Conservation (phyloP, 352 stramenopile genomes). For the Phytophthora sp. region DNA sequence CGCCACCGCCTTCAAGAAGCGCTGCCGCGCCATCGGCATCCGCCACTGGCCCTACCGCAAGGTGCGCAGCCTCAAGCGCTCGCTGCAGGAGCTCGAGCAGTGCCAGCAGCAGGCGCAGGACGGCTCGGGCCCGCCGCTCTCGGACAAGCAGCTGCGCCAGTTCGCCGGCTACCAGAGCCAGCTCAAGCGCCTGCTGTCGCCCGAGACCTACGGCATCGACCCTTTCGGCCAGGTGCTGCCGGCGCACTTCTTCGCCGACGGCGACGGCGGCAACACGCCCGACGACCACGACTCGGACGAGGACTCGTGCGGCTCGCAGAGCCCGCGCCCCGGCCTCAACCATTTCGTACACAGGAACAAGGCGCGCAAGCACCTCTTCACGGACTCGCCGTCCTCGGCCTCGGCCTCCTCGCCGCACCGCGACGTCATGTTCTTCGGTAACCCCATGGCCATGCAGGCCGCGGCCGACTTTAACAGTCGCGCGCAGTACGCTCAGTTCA, state of each 20-base stretch:
- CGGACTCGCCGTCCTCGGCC: constrained; percentile 49
- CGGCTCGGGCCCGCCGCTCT: constrained; percentile 50
- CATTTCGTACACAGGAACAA: constrained; percentile 41
- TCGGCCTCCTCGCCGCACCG: constrained; percentile 37
- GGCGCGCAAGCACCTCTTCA: constrained; percentile 50
- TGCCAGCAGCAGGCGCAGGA: constrained; percentile 65
- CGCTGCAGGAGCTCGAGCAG: constrained; percentile 67
- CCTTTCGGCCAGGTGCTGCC: constrained; percentile 56
- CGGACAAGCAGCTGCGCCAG: constrained; percentile 81
- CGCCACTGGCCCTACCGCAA: constrained; percentile 79
- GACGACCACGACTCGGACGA: constrained; percentile 70
- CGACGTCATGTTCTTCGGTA: constrained; percentile 42
- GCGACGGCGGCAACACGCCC: constrained; percentile 30
- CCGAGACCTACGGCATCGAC: constrained; percentile 84
- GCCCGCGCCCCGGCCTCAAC: constrained; percentile 31
- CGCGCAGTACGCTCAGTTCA: constrained; percentile 31
- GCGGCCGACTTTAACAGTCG: constrained; percentile 27
- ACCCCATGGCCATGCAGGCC: constrained; percentile 31
- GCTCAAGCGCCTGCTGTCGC: constrained; percentile 77
- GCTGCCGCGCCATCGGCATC: constrained; percentile 73
- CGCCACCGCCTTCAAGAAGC: constrained; percentile 80
- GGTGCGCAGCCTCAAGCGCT: constrained; percentile 73
- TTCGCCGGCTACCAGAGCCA: constrained; percentile 71
- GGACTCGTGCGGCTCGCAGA: constrained; percentile 48
- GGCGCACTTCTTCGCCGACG: constrained; percentile 43